A percentile compares a stretch with the other conserved stretches of the same genome.
Conservation (phyloP, 1,284 basidiomycete genomes). For the Anthracocystis panici-leucophaei region DNA sequence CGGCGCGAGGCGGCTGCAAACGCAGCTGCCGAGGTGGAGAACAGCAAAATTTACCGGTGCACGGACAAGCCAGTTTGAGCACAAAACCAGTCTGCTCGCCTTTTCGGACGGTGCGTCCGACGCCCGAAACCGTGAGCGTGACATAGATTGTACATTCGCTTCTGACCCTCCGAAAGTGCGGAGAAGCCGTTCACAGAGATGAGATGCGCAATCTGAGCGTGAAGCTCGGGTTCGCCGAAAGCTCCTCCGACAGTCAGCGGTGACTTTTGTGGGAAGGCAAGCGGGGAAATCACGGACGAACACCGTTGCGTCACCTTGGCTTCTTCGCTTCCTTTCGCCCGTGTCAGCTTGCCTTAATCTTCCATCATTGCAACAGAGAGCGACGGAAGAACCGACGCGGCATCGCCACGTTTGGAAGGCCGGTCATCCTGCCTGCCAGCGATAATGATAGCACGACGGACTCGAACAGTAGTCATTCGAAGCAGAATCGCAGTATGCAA, state of each 20-base stretch:
- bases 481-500: background rate
- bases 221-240: too few relatives aligned
- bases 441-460: background rate
- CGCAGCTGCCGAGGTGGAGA: constrained; percentile 23
- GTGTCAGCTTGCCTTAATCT: background rate
- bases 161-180: background rate
- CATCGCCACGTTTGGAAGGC: background rate
- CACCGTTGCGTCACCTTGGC: background rate
- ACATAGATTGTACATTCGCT: background rate
- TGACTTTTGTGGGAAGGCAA: too few relatives aligned
- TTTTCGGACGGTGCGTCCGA: constrained; percentile 44
- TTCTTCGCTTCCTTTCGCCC: background rate
- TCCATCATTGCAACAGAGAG: background rate
- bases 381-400: background rate
- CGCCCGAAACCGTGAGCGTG: constrained; percentile 28
- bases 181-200: background rate
- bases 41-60: constrained; percentile 23
- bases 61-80: constrained; percentile 4
- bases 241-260: too few relatives aligned
- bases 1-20: constrained; percentile 4
- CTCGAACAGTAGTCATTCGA: background rate
- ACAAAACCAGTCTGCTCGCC: constrained; percentile 1
- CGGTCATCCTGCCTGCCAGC: background rate
- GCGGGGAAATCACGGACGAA: constrained; percentile 5
- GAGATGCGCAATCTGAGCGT: background rate